Conservation (phyloP, 495 filamentous ascomycete species). For the Apiosordaria backusii region DNA sequence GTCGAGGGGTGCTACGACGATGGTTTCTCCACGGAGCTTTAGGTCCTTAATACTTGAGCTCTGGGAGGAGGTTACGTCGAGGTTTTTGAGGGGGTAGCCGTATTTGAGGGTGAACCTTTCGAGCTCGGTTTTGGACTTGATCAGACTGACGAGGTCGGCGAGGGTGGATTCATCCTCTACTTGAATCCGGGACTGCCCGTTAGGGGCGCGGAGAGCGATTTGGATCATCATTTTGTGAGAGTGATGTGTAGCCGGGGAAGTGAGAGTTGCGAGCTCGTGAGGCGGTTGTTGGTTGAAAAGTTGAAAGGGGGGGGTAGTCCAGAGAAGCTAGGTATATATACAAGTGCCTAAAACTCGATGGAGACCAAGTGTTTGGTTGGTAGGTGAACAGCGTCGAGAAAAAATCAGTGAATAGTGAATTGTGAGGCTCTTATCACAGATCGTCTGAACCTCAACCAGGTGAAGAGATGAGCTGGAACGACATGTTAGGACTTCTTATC, state of each 20-base stretch:
- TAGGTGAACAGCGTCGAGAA: neutral
- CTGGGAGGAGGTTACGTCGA: constrained; percentile 51
- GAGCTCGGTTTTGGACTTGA: constrained; percentile 38
- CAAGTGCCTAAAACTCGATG: neutral
- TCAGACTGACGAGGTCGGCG: constrained; percentile 42
- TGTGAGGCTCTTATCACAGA: neutral
- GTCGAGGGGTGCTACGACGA: constrained; percentile 58
- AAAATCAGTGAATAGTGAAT: neutral
- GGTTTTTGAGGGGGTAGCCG: constrained; percentile 75
- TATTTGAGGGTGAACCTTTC: constrained; percentile 71
- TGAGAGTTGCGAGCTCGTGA: neutral
- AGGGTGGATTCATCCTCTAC: constrained; percentile 64
- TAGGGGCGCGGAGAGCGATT: constrained; percentile 37
- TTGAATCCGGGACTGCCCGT: constrained; percentile 49
- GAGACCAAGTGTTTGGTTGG: neutral
- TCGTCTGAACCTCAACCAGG: neutral
- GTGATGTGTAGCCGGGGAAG: neutral
- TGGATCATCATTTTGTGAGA: constrained; percentile 31
- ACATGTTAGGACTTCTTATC: neutral
- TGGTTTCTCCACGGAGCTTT: constrained; percentile 75
- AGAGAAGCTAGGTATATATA: neutral
- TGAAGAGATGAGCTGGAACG: neutral
- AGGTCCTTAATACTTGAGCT: constrained; percentile 43
- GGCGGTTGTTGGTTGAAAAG: neutral
- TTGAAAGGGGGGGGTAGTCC: neutral